Evolutionary conservation across 345 rosid species (phyloP).

Genomic region (Tarenaya hassleriana): DNA sequence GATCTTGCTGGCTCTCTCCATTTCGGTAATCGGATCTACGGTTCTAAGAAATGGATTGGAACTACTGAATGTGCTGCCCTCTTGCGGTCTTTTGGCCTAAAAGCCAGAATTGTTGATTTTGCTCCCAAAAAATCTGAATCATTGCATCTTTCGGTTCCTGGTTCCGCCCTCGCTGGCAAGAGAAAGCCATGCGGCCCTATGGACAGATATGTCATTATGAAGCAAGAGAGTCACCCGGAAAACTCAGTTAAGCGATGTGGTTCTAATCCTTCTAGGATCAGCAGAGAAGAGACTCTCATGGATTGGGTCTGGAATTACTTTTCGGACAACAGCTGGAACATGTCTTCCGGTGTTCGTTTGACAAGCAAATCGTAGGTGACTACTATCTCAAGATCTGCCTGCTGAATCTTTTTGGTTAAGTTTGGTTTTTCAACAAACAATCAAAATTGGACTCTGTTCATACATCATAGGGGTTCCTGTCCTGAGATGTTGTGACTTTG

Average conservation of each 20-base stretch:
- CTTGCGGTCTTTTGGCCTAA: slow-evolving; percentile 67
- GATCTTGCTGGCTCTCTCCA: slow-evolving; percentile 57
- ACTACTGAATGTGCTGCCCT: slow-evolving; percentile 76
- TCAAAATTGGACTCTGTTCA: background rate
- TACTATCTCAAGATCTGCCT: slow-evolving; percentile 10
- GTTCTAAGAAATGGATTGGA: slow-evolving; percentile 55
- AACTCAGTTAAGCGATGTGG: slow-evolving; percentile 15
- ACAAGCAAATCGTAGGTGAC: slow-evolving; percentile 43
- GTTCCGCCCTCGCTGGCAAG: slow-evolving; percentile 37
- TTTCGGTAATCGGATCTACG: slow-evolving; percentile 43
- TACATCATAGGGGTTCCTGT: slow-evolving; percentile 6
- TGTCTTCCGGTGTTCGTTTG: slow-evolving; percentile 37
- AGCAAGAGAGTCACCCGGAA: slow-evolving; percentile 14
- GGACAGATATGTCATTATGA: slow-evolving; percentile 47
- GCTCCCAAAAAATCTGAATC: slow-evolving; percentile 49
- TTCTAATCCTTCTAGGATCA: slow-evolving; percentile 20
- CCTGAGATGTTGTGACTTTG: slow-evolving; percentile 19
- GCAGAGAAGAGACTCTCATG: slow-evolving; percentile 42
- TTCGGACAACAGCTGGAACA: slow-evolving; percentile 34
- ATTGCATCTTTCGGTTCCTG: slow-evolving; percentile 60
- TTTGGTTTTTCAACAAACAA: background rate
- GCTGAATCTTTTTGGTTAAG: background rate
- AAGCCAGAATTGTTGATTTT: slow-evolving; percentile 71
- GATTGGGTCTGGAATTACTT: slow-evolving; percentile 88
- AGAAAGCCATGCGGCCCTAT: slow-evolving; percentile 53